Conservation (phyloP, 2,329 filamentous ascomycete species). For the Pseudogymnoascus sp. region DNA sequence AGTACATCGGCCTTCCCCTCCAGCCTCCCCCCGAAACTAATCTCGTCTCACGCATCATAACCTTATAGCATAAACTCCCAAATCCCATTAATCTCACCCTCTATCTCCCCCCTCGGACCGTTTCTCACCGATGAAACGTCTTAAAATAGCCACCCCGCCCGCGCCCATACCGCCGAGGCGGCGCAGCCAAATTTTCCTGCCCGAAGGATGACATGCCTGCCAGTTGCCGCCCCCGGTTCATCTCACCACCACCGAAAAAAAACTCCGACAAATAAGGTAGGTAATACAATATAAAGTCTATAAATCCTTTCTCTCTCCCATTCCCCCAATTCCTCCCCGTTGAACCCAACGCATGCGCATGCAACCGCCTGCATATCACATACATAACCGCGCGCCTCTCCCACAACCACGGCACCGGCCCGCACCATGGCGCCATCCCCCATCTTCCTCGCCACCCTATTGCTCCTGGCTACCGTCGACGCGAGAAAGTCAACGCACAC, state of each 20-base stretch:
- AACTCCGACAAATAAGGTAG: background rate
- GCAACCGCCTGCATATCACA: background rate
- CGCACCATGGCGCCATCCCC: conserved; percentile 32
- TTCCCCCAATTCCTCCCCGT: background rate
- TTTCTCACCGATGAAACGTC: background rate
- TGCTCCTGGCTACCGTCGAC: conserved; percentile 33
- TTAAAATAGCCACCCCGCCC: background rate
- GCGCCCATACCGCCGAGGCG: background rate
- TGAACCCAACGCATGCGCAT: background rate
- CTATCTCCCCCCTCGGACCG: background rate
- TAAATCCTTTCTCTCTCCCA: background rate
- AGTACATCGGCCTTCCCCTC: background rate
- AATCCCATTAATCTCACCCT: background rate
- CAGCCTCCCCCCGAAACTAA: background rate
- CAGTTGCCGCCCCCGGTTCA: background rate
- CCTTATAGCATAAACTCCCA: background rate
- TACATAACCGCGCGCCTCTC: conserved; percentile 35
- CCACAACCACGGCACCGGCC: conserved; percentile 23
- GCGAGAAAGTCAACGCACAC: conserved; percentile 29
- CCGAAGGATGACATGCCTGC: background rate
- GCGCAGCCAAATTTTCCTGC: background rate
- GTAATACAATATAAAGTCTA: background rate
- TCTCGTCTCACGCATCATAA: background rate
- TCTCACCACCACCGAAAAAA: background rate
- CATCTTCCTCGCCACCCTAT: conserved; percentile 30